Conservation (phyloP, 1,284 basidiomycete species). For the Taiwanofungus camphoratus region DNA sequence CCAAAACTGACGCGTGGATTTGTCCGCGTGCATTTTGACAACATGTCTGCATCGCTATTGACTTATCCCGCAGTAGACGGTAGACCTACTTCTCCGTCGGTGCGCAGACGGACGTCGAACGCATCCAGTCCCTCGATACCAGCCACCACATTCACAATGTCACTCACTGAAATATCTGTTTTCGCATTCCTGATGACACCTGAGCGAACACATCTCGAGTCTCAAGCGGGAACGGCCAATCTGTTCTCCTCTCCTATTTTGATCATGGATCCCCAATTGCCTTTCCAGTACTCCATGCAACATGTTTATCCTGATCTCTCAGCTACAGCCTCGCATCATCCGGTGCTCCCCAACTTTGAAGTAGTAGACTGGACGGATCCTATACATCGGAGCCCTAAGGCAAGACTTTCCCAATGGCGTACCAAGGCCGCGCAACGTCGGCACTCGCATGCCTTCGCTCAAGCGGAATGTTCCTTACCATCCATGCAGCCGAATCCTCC, state of each 20-base stretch:
- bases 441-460: slow-evolving; percentile 1
- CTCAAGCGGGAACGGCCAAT: slow-evolving; percentile 8
- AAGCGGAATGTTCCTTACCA: neutral
- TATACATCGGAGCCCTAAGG: slow-evolving; percentile 34
- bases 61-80: slow-evolving; percentile 16
- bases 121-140: slow-evolving; percentile 1
- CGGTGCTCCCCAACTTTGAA: slow-evolving; percentile 47
- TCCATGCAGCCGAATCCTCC: slow-evolving; percentile 9
- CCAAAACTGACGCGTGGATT: slow-evolving; percentile 45
- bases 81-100: slow-evolving; percentile 3
- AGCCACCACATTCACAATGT: slow-evolving; percentile 21
- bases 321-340: slow-evolving; percentile 15
- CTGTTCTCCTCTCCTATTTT: slow-evolving; percentile 50
- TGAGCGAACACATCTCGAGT: no score
- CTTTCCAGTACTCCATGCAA: slow-evolving; percentile 39
- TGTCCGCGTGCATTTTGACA: slow-evolving; percentile 53
- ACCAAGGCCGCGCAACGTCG: slow-evolving; percentile 27
- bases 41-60: slow-evolving; percentile 32
- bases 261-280: slow-evolving; percentile 55
- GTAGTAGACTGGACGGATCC: slow-evolving; percentile 58
- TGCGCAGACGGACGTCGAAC: slow-evolving; percentile 8
- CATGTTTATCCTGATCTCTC: slow-evolving; percentile 37
- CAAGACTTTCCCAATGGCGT: slow-evolving; percentile 60
- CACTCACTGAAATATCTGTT: slow-evolving; percentile 46
- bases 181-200: slow-evolving; percentile 38